A percentile compares a stretch with the other conserved stretches of the same genome.
These are phyloP conservation scores for Arthromyces matolae DNA, from an alignment of 768 basidiomycete species.

Conservation along the genomic window DNA sequence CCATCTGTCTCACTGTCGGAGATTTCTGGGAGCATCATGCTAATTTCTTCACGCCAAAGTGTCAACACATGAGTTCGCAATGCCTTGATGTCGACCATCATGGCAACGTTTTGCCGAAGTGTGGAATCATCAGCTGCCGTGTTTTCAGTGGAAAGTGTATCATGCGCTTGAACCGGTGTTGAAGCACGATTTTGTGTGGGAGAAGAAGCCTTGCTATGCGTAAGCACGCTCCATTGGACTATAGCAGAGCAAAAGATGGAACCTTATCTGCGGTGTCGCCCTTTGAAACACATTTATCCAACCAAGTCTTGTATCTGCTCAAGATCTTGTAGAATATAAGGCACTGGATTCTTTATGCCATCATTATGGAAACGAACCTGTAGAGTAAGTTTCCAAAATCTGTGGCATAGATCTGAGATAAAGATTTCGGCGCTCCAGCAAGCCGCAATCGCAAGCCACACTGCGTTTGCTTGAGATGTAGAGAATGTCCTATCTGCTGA, in stretches of 20 bases:
- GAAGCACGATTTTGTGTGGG: constrained; percentile 40
- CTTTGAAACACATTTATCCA: constrained; percentile 52
- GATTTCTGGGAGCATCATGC: constrained; percentile 52
- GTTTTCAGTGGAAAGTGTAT: constrained; percentile 50
- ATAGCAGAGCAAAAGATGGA: neutral
- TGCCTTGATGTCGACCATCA: constrained; percentile 62
- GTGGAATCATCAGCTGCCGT: constrained; percentile 59
- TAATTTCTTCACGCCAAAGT: constrained; percentile 71
- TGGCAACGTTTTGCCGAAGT: constrained; percentile 61
- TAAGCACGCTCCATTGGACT: neutral
- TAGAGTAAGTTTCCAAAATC: constrained; percentile 89
- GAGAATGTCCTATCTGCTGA: constrained; percentile 33
- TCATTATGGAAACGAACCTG: constrained; percentile 69
- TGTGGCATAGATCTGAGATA: constrained; percentile 74
- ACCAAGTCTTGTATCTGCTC: constrained; percentile 75
- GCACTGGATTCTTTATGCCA: neutral
- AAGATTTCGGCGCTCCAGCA: constrained; percentile 90
- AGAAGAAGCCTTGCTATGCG: constrained; percentile 11
- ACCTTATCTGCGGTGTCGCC: constrained; percentile 40
- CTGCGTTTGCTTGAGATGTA: constrained; percentile 61
- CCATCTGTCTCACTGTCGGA: constrained; percentile 28
- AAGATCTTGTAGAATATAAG: constrained; percentile 51
- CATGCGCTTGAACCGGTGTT: constrained; percentile 48
- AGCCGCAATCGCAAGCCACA: constrained; percentile 68
- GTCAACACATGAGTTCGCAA: constrained; percentile 49